Evolutionary conservation across 176 grass and related monocot genomes (phyloP).

Genomic region (Pontederia paniculata): DNA sequence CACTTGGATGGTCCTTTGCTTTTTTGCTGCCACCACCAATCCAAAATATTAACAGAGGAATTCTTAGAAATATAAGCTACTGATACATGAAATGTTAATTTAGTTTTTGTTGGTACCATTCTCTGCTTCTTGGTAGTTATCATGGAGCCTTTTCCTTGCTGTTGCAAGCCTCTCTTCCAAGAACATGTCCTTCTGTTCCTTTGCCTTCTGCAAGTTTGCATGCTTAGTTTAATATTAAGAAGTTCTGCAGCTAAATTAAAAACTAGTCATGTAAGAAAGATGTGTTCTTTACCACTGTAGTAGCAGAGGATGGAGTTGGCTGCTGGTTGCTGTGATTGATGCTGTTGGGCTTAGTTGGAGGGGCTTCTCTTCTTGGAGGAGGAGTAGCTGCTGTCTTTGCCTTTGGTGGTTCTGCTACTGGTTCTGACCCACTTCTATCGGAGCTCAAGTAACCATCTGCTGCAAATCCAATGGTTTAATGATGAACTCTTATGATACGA

Average conservation of each 20-base stretch:
- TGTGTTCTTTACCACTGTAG: neutral
- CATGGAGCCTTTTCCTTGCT: conserved; percentile 59
- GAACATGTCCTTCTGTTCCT: conserved; percentile 28
- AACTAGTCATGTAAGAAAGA: neutral
- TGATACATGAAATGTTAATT: neutral
- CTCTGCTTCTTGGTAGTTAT: conserved; percentile 71
- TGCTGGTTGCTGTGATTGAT: neutral
- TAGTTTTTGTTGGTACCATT: conserved; percentile 26
- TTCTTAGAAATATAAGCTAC: conserved; percentile 5
- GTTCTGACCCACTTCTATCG: conserved; percentile 3
- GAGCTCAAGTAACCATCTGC: conserved; percentile 9
- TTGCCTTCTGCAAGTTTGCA: conserved; percentile 18
- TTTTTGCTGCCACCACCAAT: conserved; percentile 33
- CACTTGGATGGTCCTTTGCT: conserved; percentile 62
- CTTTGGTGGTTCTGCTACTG: conserved; percentile 1
- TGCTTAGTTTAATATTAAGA: too few relatives aligned
- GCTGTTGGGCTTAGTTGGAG: conserved; percentile 16
- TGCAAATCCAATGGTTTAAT: neutral
- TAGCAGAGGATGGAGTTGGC: conserved; percentile 10
- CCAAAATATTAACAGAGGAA: neutral
- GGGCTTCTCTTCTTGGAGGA: neutral
- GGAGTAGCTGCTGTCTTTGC: neutral
- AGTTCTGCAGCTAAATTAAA: too few relatives aligned
- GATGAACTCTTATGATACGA: neutral
- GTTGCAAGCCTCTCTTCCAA: conserved; percentile 40